Base-by-base conservation (phyloP, 768 basidiomycete species). In the Termitomyces sp. region DNA sequence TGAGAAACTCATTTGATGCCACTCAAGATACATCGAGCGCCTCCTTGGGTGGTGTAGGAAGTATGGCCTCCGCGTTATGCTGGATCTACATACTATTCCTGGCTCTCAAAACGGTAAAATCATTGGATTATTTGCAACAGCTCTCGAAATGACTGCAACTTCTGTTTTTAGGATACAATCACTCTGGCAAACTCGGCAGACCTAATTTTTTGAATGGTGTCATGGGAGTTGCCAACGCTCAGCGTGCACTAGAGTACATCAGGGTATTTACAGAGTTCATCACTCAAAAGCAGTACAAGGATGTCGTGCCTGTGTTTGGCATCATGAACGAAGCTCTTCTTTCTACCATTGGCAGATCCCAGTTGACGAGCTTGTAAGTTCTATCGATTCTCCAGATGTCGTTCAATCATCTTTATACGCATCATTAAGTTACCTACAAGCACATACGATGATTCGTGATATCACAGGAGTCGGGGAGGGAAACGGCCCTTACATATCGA, bases 201-300 rank as follows among this genome's bases (percentile, higher is more conserved):
- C 65, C 87, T 65, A 89, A 92, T 66, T 87, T 84, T 62, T 64
- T 89, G 61, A 74, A 80, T 58, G 85, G 86, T 30, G 80, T 84
- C 35, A 93, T 93, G 93, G 93, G 93, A 21, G 68, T 90, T 54
- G 89, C 90, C 37, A 94, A 95, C 62, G 92, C 88, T 17, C 84
- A 93, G 67, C 82, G 92, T 15, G 74, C 85, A 8, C 70, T 94
- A 45, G 80, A 89, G 66, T 85, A 88, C 62, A 87, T 94, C 60
- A 81, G 91, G n/a, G 79, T 85, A 46, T 73, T 89, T 63, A 78
- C 83, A 50, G 87, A 90, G 68, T 95, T 94, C 71, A 86, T 95
- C 66, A 79, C 81, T n/a, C 88, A 91, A 68, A 79, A 84, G 2
- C 79, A 90, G 62, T 91, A 87, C 74, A 73, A 71, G 54, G 72